A percentile compares a stretch with the other conserved stretches of the same genome.
phyloP scores from a whole-genome alignment of 495 filamentous ascomycete species.

The Hypoxylon lienhwacheense region DNA sequence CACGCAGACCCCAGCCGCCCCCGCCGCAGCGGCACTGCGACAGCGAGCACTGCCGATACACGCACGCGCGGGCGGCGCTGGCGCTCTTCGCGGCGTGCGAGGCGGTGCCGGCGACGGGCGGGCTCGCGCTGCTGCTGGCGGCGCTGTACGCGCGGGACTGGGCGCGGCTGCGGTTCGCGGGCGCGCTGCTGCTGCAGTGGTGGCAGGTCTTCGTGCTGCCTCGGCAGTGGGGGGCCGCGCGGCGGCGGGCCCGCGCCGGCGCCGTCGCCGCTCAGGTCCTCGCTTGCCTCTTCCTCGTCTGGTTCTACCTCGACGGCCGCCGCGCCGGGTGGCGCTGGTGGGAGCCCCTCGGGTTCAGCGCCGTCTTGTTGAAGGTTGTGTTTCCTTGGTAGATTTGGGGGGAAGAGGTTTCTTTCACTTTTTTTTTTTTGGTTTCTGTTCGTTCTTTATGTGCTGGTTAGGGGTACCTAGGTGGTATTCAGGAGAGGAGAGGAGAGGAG shows the following conservation, averaged over 20 bases:
- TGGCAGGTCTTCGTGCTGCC: constrained; percentile 32
- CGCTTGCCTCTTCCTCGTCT: constrained; percentile 30
- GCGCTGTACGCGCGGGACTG: constrained; percentile 27
- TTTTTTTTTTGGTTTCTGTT: no score
- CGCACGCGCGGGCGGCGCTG: constrained; percentile 20
- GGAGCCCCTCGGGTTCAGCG: constrained; percentile 25
- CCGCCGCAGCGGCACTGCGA: no score
- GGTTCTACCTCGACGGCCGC: constrained; percentile 23
- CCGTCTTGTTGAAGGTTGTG: constrained; percentile 29
- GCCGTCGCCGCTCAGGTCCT: constrained; percentile 19
- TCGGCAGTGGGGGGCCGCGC: constrained; percentile 6
- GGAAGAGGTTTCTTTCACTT: no score
- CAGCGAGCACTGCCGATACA: constrained; percentile 19
- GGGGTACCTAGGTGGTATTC: neutral
- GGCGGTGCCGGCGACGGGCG: constrained; percentile 3
- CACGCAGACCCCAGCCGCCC: neutral
- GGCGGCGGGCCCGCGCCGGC: constrained; percentile 6
- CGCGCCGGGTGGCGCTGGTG: constrained; percentile 17
- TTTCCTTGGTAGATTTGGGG: constrained; percentile 27
- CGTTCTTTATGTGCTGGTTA: no score
- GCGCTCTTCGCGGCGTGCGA: constrained; percentile 21
- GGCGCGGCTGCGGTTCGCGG: constrained; percentile 20
- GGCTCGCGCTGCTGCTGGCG: constrained; percentile 7
- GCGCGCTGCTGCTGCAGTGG: constrained; percentile 23
- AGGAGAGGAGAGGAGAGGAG: neutral